Evolutionary conservation across 2,329 filamentous ascomycete species (phyloP), one percentile per base, ranked within the genome.

Genomic region (Dactylellina leptospora): DNA sequence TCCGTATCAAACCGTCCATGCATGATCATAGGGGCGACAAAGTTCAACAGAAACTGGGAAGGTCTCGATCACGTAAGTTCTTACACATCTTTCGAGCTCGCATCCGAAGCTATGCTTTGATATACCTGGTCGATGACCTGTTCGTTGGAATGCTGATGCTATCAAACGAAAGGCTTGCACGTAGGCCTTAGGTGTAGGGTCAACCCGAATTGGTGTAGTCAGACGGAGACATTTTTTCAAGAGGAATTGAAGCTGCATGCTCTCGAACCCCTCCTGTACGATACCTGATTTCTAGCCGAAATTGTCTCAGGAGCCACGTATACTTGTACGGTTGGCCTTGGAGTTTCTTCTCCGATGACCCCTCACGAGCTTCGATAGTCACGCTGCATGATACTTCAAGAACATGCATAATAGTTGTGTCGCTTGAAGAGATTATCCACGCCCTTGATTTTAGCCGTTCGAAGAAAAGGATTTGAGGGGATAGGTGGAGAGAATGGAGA

Each of bases 281-380:
- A 11, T 47, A 30, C 48, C 47, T n/a, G n/a, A n/a, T 8, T 20
- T 47, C 25, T 28, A 63, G 59, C 48, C 48, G 48, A 63, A 18
- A 63, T 63, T 66, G 44, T 42, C n/a, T 44, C 23, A 66, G 53
- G 61, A 51, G 51, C 45, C 38, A 66, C 44, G 27, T 58, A 33
- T 23, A 55, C 53, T 48, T 58, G 8, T 16, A 33, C 25, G n/a
- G 50, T 11, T 50, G 11, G 22, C n/a, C n/a, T n/a, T n/a, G n/a
- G n/a, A n/a, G n/a, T n/a, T n/a, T n/a, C n/a, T n/a, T n/a, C n/a
- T n/a, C n/a, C n/a, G n/a, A n/a, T n/a, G n/a, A n/a, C n/a, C n/a
- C n/a, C n/a, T n/a, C n/a, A n/a, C n/a, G n/a, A n/a, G n/a, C n/a
- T n/a, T n/a, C n/a, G 30, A 33, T 33, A 33, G 30, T 33, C 13